These are phyloP conservation scores for Spathaspora girioi DNA, from an alignment of 805 yeast species.

Conservation along the genomic window DNA sequence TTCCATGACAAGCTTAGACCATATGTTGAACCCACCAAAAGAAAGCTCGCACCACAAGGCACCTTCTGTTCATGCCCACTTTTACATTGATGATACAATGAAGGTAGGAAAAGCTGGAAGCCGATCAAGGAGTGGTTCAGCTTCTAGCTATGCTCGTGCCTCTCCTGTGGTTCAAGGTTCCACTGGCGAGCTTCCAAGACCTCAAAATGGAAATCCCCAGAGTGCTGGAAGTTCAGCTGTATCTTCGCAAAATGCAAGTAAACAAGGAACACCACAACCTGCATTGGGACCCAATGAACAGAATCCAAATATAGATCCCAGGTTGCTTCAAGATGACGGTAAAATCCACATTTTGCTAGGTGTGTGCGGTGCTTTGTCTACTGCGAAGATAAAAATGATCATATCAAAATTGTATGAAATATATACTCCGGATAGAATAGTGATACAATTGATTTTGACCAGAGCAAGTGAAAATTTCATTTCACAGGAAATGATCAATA, in stretches of 20 bases:
- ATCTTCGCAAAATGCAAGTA: not conserved
- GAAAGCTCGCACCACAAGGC: constrained; percentile 44
- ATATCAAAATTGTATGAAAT: constrained; percentile 49
- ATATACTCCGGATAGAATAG: constrained; percentile 46
- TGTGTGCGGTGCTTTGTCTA: constrained; percentile 55
- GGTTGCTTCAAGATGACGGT: constrained; percentile 50
- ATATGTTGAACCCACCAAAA: constrained; percentile 25
- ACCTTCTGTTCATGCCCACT: constrained; percentile 76
- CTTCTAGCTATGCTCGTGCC: not conserved
- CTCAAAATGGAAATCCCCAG: not conserved
- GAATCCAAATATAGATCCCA: constrained; percentile 49
- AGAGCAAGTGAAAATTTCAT: constrained; percentile 52
- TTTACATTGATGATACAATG: constrained; percentile 64
- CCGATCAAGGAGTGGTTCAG: constrained; percentile 39
- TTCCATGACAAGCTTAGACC: constrained; percentile 23
- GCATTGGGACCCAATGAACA: constrained; percentile 25
- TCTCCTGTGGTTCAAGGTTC: not conserved
- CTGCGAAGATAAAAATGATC: constrained; percentile 50
- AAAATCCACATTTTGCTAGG: constrained; percentile 54
- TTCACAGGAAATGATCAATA: constrained; percentile 40
- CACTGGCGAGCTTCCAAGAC: not conserved
- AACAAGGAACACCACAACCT: constrained; percentile 7
- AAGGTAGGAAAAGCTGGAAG: constrained; percentile 37
- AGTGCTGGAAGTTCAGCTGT: not conserved
- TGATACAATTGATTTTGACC: constrained; percentile 53